Evolutionary conservation across 2,329 filamentous ascomycete genomes (phyloP).

Genomic region (Dothistroma septosporum): DNA sequence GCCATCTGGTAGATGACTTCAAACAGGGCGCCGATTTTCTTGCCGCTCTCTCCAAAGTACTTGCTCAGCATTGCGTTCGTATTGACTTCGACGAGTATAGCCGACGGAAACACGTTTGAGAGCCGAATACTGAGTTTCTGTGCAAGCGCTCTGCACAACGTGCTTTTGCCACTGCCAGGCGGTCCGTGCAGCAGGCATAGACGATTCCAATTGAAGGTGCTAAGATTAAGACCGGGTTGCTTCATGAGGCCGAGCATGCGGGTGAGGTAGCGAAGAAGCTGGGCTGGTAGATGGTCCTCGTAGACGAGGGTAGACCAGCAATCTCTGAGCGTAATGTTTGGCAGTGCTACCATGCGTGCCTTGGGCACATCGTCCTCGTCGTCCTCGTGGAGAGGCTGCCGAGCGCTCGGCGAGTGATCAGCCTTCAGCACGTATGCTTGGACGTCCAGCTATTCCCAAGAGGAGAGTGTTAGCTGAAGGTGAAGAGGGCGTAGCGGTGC

Average conservation of each 20-base stretch:
- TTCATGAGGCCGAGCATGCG: constrained; percentile 37
- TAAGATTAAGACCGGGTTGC: constrained; percentile 35
- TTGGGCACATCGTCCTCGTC: constrained; percentile 28
- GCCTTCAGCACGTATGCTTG: constrained; percentile 40
- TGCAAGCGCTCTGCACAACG: constrained; percentile 47
- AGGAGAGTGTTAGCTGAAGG: no score
- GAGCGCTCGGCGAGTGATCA: constrained; percentile 26
- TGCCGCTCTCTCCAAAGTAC: constrained; percentile 47
- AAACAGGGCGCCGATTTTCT: constrained; percentile 43
- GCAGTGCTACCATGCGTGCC: constrained; percentile 36
- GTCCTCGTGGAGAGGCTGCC: constrained; percentile 21
- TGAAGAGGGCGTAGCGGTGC: no score
- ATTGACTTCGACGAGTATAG: constrained; percentile 44
- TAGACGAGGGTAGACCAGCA: constrained; percentile 48
- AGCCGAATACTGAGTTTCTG: constrained; percentile 49
- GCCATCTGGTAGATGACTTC: constrained; percentile 36
- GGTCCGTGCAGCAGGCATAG: constrained; percentile 43
- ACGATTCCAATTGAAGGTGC: constrained; percentile 45
- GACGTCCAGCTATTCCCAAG: constrained; percentile 34
- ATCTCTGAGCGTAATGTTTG: constrained; percentile 39
- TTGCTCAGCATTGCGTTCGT: constrained; percentile 45
- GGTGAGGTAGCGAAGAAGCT: constrained; percentile 38
- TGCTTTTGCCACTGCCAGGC: constrained; percentile 44
- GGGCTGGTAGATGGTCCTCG: constrained; percentile 40
- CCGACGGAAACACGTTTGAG: constrained; percentile 32